Base-by-base conservation (phyloP, 2,329 filamentous ascomycete genomes). In the Calcarisporium arbuscula region DNA sequence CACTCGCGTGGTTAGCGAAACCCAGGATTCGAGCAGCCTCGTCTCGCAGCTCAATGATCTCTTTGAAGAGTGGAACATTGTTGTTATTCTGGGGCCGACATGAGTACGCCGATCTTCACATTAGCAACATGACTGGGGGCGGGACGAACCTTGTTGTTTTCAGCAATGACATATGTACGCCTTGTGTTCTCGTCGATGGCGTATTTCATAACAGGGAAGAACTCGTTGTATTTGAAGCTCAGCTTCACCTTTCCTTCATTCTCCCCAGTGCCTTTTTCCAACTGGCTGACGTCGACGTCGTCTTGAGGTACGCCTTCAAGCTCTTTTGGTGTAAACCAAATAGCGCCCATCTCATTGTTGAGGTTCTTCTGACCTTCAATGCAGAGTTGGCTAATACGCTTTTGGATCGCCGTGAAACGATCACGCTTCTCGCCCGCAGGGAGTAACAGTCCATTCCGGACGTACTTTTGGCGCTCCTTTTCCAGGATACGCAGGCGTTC, bases 371-470 rank as follows among this genome's bases (percentile, higher is more conserved):
- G 77, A 59, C 86, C 86, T 37, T 78, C 69, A 40, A 89, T 88
- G 51, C 74, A 70, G 46, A 90, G 73, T 55, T 82, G 74, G 45
- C 79, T 84, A 36, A 92, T 65, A 10, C 83, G 68, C 69, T 86
- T 85, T 72, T 87, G 85, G 62, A 90, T 88, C 58, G 82, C 82
- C 67, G 88, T 90, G 72, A 90, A 90, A 28, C 84, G 75, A 48
- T 88, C 84, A 42, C 84, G 66, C 62, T 87, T 67, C 5, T 72
- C 65, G 2, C 83, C 84, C 17, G 75, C 74, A 2, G 83, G 79
- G 32, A 92, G 65, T 4, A 77, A 77, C 30, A 92, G 64, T 11
- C 85, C 85, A 56, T 87, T 88, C 35, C 76, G 72, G 49, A 90
- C 80, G 58, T 85, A 90, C 43, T 70, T 74, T 61, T 86, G 85